Evolutionary conservation across 2,329 filamentous ascomycete genomes (phyloP).

Genomic region (Tolypocladium pustulatum): DNA sequence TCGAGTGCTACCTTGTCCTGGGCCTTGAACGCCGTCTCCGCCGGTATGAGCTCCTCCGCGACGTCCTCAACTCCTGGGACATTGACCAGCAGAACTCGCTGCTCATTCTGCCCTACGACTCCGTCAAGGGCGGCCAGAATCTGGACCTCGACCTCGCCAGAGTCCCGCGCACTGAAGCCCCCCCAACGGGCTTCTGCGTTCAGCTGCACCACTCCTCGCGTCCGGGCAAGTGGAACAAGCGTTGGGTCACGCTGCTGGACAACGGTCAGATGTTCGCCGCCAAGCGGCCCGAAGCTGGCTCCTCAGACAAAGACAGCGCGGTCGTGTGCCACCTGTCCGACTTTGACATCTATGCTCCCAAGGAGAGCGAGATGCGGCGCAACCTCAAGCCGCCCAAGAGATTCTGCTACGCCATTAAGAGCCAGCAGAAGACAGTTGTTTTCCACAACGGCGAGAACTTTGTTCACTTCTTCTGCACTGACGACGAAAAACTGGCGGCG

Average conservation of each 20-base stretch:
- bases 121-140: slow-evolving; percentile 35
- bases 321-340: slow-evolving; percentile 80
- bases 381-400: slow-evolving; percentile 76
- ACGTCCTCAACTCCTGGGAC: slow-evolving; percentile 91
- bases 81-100: slow-evolving; percentile 67
- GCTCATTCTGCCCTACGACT: slow-evolving; percentile 50
- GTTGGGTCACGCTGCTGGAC: slow-evolving; percentile 61
- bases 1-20: slow-evolving; percentile 66
- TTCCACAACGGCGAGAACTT: slow-evolving; percentile 78
- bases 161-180: slow-evolving; percentile 46
- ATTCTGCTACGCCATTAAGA: slow-evolving; percentile 80
- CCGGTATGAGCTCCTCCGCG: slow-evolving; percentile 74
- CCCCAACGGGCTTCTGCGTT: slow-evolving; percentile 57
- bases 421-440: slow-evolving; percentile 76
- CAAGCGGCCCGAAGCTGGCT: slow-evolving; percentile 55
- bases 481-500: slow-evolving; percentile 56
- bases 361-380: slow-evolving; percentile 54
- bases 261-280: slow-evolving; percentile 64
- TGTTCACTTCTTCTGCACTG: slow-evolving; percentile 83
- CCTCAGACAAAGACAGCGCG: slow-evolving; percentile 53
- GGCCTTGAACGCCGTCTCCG: slow-evolving; percentile 76
- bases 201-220: slow-evolving; percentile 72
- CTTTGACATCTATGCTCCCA: slow-evolving; percentile 82
- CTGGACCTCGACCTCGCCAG: slow-evolving; percentile 52
- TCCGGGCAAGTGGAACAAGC: slow-evolving; percentile 81